phyloP scores from a whole-genome alignment of 2,329 filamentous ascomycete genomes.

The Botrytis porri region DNA sequence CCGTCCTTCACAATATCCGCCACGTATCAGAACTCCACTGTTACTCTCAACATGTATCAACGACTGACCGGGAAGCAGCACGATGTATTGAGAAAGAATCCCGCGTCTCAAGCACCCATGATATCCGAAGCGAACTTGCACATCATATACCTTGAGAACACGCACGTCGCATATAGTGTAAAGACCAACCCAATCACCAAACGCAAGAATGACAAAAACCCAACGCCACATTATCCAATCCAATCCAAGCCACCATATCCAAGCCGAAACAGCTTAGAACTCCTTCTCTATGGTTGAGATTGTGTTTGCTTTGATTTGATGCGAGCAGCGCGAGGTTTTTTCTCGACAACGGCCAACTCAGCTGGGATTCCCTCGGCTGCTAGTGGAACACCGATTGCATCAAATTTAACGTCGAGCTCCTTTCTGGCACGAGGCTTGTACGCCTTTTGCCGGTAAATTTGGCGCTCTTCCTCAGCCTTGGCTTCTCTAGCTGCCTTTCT shows the following conservation, averaged over 20 bases:
- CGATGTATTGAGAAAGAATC: neutral
- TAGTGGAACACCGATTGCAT: neutral
- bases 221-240: neutral
- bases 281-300: neutral
- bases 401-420: neutral
- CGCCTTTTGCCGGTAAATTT: rapidly evolving
- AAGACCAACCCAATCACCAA: neutral
- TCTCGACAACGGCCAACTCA: neutral
- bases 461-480: neutral
- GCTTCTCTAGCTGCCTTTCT: neutral
- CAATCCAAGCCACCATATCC: neutral
- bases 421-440: neutral
- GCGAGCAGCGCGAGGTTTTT: neutral
- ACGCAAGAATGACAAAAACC: neutral
- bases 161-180: neutral
- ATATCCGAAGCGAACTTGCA: neutral
- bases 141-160: neutral
- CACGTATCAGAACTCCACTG: neutral
- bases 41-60: neutral
- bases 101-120: neutral
- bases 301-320: neutral
- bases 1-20: neutral
- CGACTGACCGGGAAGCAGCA: neutral
- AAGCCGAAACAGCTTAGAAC: neutral
- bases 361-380: neutral